These are phyloP conservation scores for Globisporangium spiculum DNA, from an alignment of 352 stramenopile genomes.

Conservation along the genomic window DNA sequence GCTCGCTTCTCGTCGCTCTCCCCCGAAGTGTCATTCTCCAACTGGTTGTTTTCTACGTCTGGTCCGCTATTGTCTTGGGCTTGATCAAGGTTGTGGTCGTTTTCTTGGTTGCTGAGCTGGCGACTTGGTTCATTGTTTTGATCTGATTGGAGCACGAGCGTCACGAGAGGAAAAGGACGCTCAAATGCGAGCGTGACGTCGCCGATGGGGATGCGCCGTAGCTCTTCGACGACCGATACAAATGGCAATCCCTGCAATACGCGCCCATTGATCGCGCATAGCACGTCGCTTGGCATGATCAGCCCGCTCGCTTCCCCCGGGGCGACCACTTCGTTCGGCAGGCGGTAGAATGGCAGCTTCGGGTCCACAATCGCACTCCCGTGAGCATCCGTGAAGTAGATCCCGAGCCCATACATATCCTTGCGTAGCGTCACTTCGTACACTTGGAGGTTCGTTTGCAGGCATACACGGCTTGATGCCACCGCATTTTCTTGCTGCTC, in stretches of 20 bases:
- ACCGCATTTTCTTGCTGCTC: too few species aligned
- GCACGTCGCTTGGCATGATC: conserved; percentile 46
- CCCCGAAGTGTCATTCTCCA: neutral
- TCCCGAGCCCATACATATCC: conserved; percentile 60
- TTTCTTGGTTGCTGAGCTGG: neutral
- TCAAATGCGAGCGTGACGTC: conserved; percentile 49
- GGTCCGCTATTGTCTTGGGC: conserved; percentile 7
- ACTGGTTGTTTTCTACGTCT: conserved; percentile 8
- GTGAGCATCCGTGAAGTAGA: conserved; percentile 57
- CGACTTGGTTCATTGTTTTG: neutral
- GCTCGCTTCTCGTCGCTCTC: conserved; percentile 14
- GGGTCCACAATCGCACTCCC: conserved; percentile 53
- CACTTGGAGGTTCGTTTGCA: neutral
- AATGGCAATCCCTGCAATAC: conserved; percentile 36
- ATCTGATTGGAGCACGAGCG: neutral
- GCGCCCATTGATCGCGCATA: conserved; percentile 44
- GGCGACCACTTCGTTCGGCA: conserved; percentile 44
- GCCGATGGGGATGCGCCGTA: conserved; percentile 41
- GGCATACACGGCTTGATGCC: too few species aligned
- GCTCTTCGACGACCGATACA: conserved; percentile 53
- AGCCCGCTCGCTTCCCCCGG: conserved; percentile 55
- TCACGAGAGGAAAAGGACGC: conserved; percentile 6
- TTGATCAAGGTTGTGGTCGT: conserved; percentile 2
- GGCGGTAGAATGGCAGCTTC: conserved; percentile 61
- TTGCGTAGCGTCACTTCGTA: conserved; percentile 60